These are phyloP conservation scores for Amanita exitialis DNA, from an alignment of 768 basidiomycete species.

Conservation along the genomic window DNA sequence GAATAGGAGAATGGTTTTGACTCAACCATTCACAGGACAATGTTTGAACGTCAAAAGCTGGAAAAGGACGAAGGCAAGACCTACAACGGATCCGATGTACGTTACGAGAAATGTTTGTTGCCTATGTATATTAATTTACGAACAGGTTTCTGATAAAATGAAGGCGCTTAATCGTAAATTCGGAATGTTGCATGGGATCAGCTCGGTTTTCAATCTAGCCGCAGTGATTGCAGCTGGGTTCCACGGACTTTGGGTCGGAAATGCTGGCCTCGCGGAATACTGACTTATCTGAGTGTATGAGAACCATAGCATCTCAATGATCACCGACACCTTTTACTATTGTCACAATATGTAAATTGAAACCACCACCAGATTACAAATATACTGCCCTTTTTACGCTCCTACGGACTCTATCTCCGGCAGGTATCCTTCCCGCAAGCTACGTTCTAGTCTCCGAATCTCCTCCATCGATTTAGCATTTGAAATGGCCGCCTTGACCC, in stretches of 20 bases:
- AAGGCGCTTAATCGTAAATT: slow-evolving; percentile 61
- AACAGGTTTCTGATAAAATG: slow-evolving; percentile 59
- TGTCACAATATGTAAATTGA: slow-evolving; percentile 2
- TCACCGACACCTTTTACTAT: background rate
- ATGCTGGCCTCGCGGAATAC: slow-evolving; percentile 35
- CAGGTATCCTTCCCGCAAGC: slow-evolving; percentile 75
- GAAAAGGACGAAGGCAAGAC: slow-evolving; percentile 68
- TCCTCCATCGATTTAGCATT: slow-evolving; percentile 89
- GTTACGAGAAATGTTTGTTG: slow-evolving; percentile 11
- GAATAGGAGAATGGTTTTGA: background rate
- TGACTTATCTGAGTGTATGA: slow-evolving; percentile 12
- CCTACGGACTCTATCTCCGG: slow-evolving; percentile 72
- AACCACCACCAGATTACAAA: slow-evolving; percentile 1
- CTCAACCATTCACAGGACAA: slow-evolving; percentile 34
- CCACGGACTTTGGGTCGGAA: slow-evolving; percentile 67
- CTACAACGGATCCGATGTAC: slow-evolving; percentile 56
- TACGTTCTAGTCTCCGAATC: slow-evolving; percentile 74
- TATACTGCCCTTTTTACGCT: slow-evolving; percentile 35
- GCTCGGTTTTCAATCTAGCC: slow-evolving; percentile 54
- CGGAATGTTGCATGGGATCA: slow-evolving; percentile 56
- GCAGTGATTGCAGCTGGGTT: slow-evolving; percentile 51
- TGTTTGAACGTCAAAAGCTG: slow-evolving; percentile 61
- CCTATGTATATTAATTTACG: background rate
- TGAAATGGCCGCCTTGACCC: slow-evolving; percentile 79
- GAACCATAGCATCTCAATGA: background rate